Evolutionary conservation across 2,329 filamentous ascomycete genomes (phyloP).

Genomic region (Fusarium mexicanum): DNA sequence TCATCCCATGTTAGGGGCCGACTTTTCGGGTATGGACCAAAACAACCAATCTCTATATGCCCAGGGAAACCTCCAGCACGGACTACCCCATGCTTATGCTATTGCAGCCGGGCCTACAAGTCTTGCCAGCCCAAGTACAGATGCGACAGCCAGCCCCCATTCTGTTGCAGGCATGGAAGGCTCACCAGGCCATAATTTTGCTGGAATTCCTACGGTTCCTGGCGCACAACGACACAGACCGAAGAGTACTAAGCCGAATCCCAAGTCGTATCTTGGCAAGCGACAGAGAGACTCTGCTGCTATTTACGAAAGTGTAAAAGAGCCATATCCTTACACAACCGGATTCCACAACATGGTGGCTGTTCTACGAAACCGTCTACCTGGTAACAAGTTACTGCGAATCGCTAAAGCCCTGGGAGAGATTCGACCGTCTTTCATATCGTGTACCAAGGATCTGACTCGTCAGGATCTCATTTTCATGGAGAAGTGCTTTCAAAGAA

Average conservation of each 20-base stretch:
- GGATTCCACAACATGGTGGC: conserved; percentile 90
- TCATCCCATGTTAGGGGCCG: conserved; percentile 59
- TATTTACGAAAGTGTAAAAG: conserved; percentile 89
- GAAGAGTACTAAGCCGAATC: conserved; percentile 54
- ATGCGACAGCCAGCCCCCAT: conserved; percentile 69
- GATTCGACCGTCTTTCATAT: conserved; percentile 92
- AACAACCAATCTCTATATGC: conserved; percentile 58
- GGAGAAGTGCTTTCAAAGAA: conserved; percentile 96
- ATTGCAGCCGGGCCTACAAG: conserved; percentile 71
- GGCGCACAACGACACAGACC: conserved; percentile 53
- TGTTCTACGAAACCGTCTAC: conserved; percentile 81
- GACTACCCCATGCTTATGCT: conserved; percentile 71
- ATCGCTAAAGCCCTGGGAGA: conserved; percentile 90
- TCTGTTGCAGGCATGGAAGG: conserved; percentile 64
- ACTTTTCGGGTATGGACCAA: conserved; percentile 64
- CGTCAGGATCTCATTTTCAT: conserved; percentile 93
- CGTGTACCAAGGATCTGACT: conserved; percentile 88
- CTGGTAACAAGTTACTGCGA: conserved; percentile 77
- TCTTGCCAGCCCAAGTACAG: conserved; percentile 71
- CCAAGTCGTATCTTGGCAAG: conserved; percentile 65
- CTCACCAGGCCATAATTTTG: conserved; percentile 54
- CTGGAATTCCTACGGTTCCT: conserved; percentile 39
- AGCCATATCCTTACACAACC: conserved; percentile 89
- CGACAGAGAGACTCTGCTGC: conserved; percentile 77
- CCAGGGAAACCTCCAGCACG: conserved; percentile 69